These are phyloP conservation scores for Spongospora subterranea DNA, from an alignment of 208 protist genomes.

Conservation along the genomic window DNA sequence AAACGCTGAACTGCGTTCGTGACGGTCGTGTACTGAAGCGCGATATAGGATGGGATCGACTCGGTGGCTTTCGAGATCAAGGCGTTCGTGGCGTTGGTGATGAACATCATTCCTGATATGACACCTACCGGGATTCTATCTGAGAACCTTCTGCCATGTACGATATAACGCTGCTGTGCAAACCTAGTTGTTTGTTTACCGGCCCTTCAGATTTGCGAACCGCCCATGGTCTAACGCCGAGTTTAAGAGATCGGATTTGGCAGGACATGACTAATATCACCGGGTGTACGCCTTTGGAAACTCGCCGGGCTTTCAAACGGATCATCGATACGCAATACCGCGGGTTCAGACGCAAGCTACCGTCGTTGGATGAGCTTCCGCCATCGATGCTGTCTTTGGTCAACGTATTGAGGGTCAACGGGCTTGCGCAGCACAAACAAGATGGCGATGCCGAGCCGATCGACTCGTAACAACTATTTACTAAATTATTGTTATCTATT, in stretches of 20 bases:
- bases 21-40: background rate
- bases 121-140: background rate
- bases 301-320: background rate
- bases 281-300: background rate
- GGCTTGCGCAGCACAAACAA: background rate
- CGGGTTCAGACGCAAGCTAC: background rate
- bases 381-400: background rate
- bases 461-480: background rate
- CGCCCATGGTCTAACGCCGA: background rate
- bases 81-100: constrained; percentile 4
- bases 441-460: background rate
- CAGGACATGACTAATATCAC: background rate
- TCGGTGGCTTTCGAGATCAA: background rate
- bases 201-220: background rate
- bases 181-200: background rate
- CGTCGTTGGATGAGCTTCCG: background rate
- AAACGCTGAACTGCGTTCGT: background rate
- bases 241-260: background rate
- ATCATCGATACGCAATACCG: constrained; percentile 33
- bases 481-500: background rate
- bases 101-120: background rate
- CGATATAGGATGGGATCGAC: background rate
- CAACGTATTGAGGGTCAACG: background rate
- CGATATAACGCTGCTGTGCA: background rate
- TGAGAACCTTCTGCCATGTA: background rate